Percentiles rank a stretch among this genome's conserved stretches.
These are phyloP conservation scores for Barnettozyma wickerhamii DNA, from an alignment of 805 yeast species.

Conservation along the genomic window DNA sequence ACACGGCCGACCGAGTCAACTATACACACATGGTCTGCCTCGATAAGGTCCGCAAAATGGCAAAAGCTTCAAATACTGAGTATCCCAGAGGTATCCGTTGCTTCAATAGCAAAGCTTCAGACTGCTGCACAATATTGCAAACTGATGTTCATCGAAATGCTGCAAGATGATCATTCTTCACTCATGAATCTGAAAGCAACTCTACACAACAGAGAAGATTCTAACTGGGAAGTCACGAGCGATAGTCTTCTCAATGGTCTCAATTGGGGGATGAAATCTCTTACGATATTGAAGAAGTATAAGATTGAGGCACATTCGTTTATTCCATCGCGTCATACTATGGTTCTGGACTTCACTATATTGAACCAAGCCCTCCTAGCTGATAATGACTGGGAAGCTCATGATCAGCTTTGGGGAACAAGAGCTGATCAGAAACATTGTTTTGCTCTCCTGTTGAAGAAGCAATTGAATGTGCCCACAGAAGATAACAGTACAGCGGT, in stretches of 20 bases:
- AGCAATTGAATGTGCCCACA: constrained; percentile 1
- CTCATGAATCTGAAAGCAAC: constrained; percentile 11
- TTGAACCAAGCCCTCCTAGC: constrained; percentile 9
- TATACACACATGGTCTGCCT: constrained; percentile 20
- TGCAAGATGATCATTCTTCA: constrained; percentile 2
- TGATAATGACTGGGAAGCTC: constrained; percentile 2
- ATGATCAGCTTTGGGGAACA: constrained; percentile 14
- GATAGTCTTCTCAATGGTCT: constrained; percentile 9
- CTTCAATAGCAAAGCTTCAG: constrained; percentile 18
- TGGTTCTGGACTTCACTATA: constrained; percentile 20
- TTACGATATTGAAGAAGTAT: constrained; percentile 10
- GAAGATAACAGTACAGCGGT: too few species aligned
- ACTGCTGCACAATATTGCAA: constrained; percentile 10
- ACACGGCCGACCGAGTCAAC: constrained; percentile 15
- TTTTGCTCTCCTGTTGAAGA: constrained; percentile 16
- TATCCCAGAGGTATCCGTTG: constrained; percentile 16
- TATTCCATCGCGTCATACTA: neutral
- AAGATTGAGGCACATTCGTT: constrained; percentile 7
- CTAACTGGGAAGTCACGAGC: constrained; percentile 14
- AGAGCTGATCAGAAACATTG: constrained; percentile 1
- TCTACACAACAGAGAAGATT: constrained; percentile 17
- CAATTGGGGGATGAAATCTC: constrained; percentile 21
- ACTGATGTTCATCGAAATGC: constrained; percentile 18
- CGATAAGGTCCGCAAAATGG: constrained; percentile 23
- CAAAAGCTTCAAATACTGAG: constrained; percentile 18